phyloP scores from a whole-genome alignment of 176 grass and related monocot species.

The Cenchrus fungigraminus region DNA sequence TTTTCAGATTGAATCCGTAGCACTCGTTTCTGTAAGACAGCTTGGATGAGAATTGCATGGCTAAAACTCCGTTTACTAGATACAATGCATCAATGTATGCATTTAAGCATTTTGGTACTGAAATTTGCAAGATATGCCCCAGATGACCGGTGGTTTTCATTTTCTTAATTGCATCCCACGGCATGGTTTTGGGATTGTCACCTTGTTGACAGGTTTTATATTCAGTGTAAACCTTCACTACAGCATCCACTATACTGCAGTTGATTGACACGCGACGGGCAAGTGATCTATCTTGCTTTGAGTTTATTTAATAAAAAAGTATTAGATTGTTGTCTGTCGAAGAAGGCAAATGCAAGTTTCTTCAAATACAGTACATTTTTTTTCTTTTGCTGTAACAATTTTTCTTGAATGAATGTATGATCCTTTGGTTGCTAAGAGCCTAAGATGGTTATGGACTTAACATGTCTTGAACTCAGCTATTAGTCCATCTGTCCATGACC shows the following conservation, averaged over 20 bases:
- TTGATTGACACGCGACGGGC: not conserved
- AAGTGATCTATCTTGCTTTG: not conserved
- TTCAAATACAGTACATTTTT: not conserved
- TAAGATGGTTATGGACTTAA: not conserved
- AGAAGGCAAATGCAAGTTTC: not conserved
- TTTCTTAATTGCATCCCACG: not conserved
- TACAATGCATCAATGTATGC: not conserved
- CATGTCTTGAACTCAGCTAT: not conserved
- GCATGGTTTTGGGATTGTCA: not conserved
- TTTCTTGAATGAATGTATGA: not conserved
- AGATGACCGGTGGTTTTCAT: not conserved
- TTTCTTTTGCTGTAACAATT: not conserved
- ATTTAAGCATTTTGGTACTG: not conserved
- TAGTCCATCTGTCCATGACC: not conserved
- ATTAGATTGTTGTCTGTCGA: not conserved
- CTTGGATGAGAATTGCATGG: not conserved
- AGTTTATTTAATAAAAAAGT: too few relatives aligned
- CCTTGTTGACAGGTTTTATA: not conserved
- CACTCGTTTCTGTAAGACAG: not conserved
- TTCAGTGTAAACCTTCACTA: not conserved
- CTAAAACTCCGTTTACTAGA: not conserved
- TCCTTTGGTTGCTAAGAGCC: not conserved
- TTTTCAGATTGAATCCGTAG: not conserved
- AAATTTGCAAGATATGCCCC: not conserved
- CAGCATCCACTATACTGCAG: not conserved